Evolutionary conservation across 2,329 filamentous ascomycete species (phyloP), one percentile per base, ranked within the genome.

Genomic region (Fusarium sp.): DNA sequence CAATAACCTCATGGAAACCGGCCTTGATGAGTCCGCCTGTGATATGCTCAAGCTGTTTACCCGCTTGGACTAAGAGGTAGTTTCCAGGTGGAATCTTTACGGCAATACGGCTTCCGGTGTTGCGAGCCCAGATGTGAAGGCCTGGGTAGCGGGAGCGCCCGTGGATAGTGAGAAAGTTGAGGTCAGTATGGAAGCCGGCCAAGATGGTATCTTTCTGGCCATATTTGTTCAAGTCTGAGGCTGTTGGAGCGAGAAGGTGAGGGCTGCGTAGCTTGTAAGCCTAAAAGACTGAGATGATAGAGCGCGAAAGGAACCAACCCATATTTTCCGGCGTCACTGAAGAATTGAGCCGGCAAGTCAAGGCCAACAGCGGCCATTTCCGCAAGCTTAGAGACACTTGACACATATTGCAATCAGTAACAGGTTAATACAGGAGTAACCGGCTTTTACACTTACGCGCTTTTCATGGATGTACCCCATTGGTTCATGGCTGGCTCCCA

Each of bases 161-260:
- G 80, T 89, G 87, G 78, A 89, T 89, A 69, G 87, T 89, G 55
- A 89, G 82, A 76, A 89, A 89, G 82, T 89, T 89, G 61, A 89
- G 85, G 73, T 89, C 87, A 1, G 87, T 89, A 77, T 89, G 87
- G 80, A 89, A 89, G 41, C 87, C 87, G 18, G 87, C 87, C 18
- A 89, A 83, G 73, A 89, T 89, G 51, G 86, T 89, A 79, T 88
- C 83, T 53, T 82, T 79, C 5, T 76, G 49, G 48, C 85, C 85
- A 79, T 88, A 87, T 61, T 84, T 86, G 14, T 67, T 56, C 14
- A 89, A 83, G 74, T 89, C 86, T 0, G 87, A 89, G 2, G 87
- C 86, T 3, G 87, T 89, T 1, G 87, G 87, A 2, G 87, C 87
- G 18, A 89, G 85, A 47, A 89, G 83, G 69, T 89, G 87, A 4